Percentiles rank a stretch among this genome's conserved stretches.
Conservation (phyloP, 441 rosid genomes). For the Populus hybrid region DNA sequence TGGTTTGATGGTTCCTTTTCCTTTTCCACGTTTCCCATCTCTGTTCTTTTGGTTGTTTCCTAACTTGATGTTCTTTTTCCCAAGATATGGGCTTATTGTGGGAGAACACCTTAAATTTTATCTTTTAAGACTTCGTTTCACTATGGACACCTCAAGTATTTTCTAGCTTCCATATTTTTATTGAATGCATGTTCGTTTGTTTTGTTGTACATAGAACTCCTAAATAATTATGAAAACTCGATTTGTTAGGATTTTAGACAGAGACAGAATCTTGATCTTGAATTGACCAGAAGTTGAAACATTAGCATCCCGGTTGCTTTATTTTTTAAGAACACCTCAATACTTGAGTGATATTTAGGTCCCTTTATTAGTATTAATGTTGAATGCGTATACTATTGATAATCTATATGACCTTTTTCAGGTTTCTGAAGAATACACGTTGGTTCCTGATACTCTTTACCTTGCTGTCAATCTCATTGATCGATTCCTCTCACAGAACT, state of each 20-base stretch:
- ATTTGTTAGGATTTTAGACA: background rate
- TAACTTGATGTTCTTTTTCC: background rate
- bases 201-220: background rate
- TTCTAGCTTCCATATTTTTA: background rate
- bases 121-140: background rate
- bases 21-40: background rate
- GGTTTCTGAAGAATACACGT: conserved; percentile 89
- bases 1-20: background rate
- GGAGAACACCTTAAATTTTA: background rate
- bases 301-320: background rate
- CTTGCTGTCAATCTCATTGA: conserved; percentile 91
- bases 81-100: background rate
- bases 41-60: background rate
- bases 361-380: conserved; percentile 2
- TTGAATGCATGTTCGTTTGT: background rate
- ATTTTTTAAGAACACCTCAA: background rate
- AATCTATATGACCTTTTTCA: conserved; percentile 33
- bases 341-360: background rate
- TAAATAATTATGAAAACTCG: background rate
- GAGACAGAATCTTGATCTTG: background rate
- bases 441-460: conserved; percentile 93
- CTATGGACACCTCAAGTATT: background rate
- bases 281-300: background rate
- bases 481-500: conserved; percentile 69
- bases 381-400: conserved; percentile 14